A percentile compares a stretch with the other conserved stretches of the same genome.
Evolutionary conservation across 208 protist species (phyloP).

Genomic region (Leishmania tarentolae): DNA sequence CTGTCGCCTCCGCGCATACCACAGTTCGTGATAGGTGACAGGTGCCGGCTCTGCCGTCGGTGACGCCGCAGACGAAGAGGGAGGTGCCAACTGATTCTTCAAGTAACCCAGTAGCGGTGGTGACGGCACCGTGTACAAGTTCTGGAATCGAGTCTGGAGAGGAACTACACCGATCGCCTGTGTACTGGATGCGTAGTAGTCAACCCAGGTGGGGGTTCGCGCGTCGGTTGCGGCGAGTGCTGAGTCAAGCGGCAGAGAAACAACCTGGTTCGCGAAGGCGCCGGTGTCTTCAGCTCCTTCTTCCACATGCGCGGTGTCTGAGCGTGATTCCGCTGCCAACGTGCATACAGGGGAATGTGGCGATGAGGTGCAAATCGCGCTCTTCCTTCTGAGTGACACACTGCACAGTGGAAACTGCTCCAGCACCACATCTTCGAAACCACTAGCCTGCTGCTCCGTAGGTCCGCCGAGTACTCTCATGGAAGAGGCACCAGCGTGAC

Average conservation of each 20-base stretch:
- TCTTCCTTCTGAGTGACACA: not conserved
- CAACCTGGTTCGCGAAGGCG: not conserved
- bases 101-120: constrained; percentile 18
- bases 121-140: constrained; percentile 24
- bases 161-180: constrained; percentile 18
- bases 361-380: not conserved
- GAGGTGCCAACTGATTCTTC: not conserved
- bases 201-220: not conserved
- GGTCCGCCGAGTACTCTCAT: too few relatives aligned
- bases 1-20: constrained; percentile 4
- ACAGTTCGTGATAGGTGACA: constrained; percentile 5
- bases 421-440: not conserved
- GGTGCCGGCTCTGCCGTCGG: not conserved
- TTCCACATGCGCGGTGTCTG: not conserved
- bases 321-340: not conserved
- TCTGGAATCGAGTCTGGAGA: constrained; percentile 9
- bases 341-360: not conserved
- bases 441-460: not conserved
- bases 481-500: not conserved
- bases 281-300: not conserved
- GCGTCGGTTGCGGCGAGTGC: not conserved
- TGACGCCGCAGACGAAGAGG: not conserved
- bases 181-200: constrained; percentile 28
- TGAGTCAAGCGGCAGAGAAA: not conserved
- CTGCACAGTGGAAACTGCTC: constrained; percentile 1